Conservation (phyloP, 192 early-diverging fungal species). For the Coemansia aciculifera region DNA sequence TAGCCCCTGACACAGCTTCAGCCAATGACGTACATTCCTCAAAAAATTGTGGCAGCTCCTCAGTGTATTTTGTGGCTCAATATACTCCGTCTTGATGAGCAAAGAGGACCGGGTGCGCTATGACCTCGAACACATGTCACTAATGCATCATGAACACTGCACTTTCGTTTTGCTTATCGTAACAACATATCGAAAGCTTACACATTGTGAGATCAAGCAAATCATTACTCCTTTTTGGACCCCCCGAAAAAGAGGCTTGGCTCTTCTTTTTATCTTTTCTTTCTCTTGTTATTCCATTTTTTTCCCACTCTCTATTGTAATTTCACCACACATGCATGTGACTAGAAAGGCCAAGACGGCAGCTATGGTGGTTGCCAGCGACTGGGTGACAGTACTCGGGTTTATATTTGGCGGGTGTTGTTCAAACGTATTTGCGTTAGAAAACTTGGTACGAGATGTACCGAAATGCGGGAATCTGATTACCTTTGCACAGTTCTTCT, state of each 20-base stretch:
- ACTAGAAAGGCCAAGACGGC: conserved; percentile 16
- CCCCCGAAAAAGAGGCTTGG: background rate
- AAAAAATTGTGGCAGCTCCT: background rate
- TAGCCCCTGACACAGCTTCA: background rate
- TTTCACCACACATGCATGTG: conserved; percentile 2
- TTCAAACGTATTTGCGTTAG: conserved; percentile 82
- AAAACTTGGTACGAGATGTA: conserved; percentile 64
- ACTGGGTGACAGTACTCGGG: conserved; percentile 63
- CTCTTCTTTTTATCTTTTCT: background rate
- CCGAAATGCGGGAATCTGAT: conserved; percentile 74
- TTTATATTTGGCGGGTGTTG: conserved; percentile 90
- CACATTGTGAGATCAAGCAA: background rate
- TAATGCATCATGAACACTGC: background rate
- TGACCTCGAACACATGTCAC: background rate
- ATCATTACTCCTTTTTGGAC: background rate
- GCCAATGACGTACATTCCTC: background rate
- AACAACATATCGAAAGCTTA: background rate
- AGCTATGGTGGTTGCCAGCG: conserved; percentile 26
- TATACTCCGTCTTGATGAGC: background rate
- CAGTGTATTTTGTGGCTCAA: background rate
- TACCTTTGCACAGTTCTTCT: conserved; percentile 79
- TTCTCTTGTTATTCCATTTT: background rate
- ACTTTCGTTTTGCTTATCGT: background rate
- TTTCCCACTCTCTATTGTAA: background rate
- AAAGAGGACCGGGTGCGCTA: background rate